A percentile compares a stretch with the other conserved stretches of the same genome.
Conservation (phyloP, 495 filamentous ascomycete species). For the Daldinia caldariorum region DNA sequence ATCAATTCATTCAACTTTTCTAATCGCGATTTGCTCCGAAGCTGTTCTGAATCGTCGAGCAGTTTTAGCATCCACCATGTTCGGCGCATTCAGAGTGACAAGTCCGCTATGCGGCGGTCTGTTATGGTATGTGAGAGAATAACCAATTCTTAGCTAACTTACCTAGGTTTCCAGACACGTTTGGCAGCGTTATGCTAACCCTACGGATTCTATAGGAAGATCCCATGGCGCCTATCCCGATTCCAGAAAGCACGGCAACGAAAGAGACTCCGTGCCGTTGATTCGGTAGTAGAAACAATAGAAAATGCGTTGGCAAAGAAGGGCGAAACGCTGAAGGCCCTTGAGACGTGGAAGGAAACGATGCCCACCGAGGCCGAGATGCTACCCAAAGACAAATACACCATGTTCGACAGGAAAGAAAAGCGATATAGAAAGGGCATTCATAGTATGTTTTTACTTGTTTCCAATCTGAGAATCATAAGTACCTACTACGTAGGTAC, state of each 20-base stretch:
- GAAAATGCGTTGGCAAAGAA: conserved; percentile 77
- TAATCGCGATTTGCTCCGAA: conserved; percentile 12
- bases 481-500: no score
- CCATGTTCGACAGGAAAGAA: conserved; percentile 95
- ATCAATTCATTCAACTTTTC: conserved; percentile 31
- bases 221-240: conserved; percentile 91
- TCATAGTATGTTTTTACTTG: conserved; percentile 76
- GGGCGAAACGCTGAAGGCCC: conserved; percentile 71
- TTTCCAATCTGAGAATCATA: conserved; percentile 7
- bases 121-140: conserved; percentile 70
- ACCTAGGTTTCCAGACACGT: not conserved
- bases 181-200: conserved; percentile 14
- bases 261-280: conserved; percentile 83
- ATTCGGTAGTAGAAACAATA: conserved; percentile 80
- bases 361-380: conserved; percentile 98
- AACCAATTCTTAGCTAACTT: not conserved
- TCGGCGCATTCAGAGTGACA: conserved; percentile 83
- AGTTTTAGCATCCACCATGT: conserved; percentile 62
- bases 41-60: conserved; percentile 18
- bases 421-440: conserved; percentile 95
- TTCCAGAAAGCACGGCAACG: conserved; percentile 92
- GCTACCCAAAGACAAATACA: conserved; percentile 96
- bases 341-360: conserved; percentile 89
- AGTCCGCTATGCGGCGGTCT: conserved; percentile 80
- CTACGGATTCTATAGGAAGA: conserved; percentile 75